Evolutionary conservation across 352 stramenopile species (phyloP).

Genomic region (Phytophthora ohioensis): DNA sequence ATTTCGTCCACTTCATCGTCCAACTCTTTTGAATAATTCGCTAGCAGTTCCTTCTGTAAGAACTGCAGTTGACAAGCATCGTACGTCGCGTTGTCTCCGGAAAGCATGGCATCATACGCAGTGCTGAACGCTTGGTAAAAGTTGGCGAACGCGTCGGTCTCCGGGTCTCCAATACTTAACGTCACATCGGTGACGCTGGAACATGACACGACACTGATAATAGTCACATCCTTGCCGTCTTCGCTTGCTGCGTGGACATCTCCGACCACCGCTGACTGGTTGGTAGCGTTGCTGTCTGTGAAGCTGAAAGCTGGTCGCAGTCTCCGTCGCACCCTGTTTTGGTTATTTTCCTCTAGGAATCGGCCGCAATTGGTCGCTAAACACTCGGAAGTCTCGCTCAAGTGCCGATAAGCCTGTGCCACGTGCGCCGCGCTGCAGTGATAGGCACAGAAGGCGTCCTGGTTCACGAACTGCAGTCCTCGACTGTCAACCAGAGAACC

Average conservation of each 20-base stretch:
- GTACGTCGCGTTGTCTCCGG: constrained; percentile 54
- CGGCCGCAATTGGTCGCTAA: constrained; percentile 33
- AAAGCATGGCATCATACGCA: constrained; percentile 73
- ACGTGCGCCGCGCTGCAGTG: constrained; percentile 69
- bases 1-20: constrained; percentile 32
- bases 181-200: constrained; percentile 49
- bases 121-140: constrained; percentile 68
- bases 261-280: constrained; percentile 20
- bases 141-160: constrained; percentile 52
- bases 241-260: constrained; percentile 48
- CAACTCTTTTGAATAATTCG: constrained; percentile 43
- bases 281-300: constrained; percentile 14
- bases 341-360: constrained; percentile 26
- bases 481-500: constrained; percentile 34
- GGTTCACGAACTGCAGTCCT: constrained; percentile 58
- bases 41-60: constrained; percentile 62
- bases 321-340: constrained; percentile 5
- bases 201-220: constrained; percentile 63
- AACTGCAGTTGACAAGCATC: constrained; percentile 79
- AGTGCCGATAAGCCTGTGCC: constrained; percentile 46
- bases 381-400: constrained; percentile 51
- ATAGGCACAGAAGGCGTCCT: constrained; percentile 62
- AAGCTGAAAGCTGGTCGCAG: constrained; percentile 45
- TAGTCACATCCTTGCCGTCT: constrained; percentile 59
- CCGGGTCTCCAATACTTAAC: constrained; percentile 54